Conservation (phyloP, 2,329 filamentous ascomycete species). For the Ceratocystis papillata region DNA sequence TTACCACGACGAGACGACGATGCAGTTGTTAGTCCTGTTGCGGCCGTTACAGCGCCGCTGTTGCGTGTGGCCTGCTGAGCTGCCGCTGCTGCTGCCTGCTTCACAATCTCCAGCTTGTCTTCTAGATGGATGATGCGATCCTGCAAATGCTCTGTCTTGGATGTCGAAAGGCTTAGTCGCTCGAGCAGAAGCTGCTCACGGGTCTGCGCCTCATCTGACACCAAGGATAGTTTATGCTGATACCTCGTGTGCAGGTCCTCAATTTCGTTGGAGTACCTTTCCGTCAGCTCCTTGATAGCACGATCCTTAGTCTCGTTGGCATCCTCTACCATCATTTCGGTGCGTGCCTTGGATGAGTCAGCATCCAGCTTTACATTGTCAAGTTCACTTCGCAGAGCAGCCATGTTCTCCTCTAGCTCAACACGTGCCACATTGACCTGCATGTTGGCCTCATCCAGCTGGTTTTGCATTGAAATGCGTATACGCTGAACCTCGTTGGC, state of each 20-base stretch:
- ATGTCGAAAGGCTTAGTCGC: constrained; percentile 67
- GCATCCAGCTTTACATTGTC: constrained; percentile 68
- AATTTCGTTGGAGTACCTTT: constrained; percentile 55
- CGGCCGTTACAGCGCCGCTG: constrained; percentile 31
- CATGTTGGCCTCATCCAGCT: constrained; percentile 73
- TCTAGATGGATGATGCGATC: constrained; percentile 77
- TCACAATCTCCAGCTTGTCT: constrained; percentile 82
- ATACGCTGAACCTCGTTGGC: constrained; percentile 71
- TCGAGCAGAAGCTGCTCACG: constrained; percentile 71
- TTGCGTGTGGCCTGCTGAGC: constrained; percentile 59
- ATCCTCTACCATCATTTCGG: constrained; percentile 77
- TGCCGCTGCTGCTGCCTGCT: constrained; percentile 74
- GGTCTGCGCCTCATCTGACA: constrained; percentile 70
- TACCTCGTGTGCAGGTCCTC: constrained; percentile 69
- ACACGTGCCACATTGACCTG: constrained; percentile 74
- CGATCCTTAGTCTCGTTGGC: constrained; percentile 57
- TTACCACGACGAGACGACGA: constrained; percentile 24
- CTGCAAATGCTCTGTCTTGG: constrained; percentile 74
- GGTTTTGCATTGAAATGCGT: constrained; percentile 64
- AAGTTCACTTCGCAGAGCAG: constrained; percentile 60
- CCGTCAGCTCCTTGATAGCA: constrained; percentile 40
- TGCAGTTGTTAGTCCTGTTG: constrained; percentile 10
- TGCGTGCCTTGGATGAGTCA: constrained; percentile 67
- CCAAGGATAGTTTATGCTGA: constrained; percentile 60
- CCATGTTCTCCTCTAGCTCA: constrained; percentile 69